phyloP scores from a whole-genome alignment of 257 asterid genomes.

The Ocimum tenuiflorum region DNA sequence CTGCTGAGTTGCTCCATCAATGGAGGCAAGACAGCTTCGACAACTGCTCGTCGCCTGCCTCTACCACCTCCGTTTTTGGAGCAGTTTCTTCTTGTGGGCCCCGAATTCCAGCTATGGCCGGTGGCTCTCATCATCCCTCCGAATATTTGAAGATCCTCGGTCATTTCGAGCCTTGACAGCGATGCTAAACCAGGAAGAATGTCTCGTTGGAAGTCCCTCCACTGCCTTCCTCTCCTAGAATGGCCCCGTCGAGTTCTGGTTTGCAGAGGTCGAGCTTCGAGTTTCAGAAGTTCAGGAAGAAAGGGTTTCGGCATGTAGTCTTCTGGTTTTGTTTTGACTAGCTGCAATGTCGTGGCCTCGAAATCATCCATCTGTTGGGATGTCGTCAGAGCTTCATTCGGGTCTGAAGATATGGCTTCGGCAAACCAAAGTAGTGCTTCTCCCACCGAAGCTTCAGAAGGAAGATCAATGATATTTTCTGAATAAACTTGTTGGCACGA shows the following conservation, averaged over 20 bases:
- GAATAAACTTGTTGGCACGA: too few relatives aligned
- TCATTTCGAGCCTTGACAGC: conserved; percentile 71
- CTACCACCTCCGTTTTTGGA: conserved; percentile 43
- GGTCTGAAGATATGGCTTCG: conserved; percentile 21
- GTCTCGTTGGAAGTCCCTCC: conserved; percentile 86
- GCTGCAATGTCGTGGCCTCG: conserved; percentile 61
- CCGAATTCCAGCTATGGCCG: conserved; percentile 55
- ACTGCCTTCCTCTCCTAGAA: too few relatives aligned
- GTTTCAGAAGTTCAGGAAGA: conserved; percentile 33
- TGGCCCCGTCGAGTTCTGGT: conserved; percentile 66
- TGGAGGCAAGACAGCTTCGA: conserved; percentile 32
- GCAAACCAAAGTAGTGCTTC: conserved; percentile 32
- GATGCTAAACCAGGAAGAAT: conserved; percentile 76
- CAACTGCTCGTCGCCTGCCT: conserved; percentile 51
- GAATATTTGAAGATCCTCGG: conserved; percentile 83
- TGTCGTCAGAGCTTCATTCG: conserved; percentile 16
- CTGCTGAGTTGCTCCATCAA: conserved; percentile 35
- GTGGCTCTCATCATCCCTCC: conserved; percentile 80
- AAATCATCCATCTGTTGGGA: conserved; percentile 49
- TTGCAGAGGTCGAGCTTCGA: conserved; percentile 29
- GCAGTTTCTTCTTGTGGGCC: conserved; percentile 54
- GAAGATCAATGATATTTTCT: too few relatives aligned
- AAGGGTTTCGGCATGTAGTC: conserved; percentile 61
- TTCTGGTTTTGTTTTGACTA: conserved; percentile 55
- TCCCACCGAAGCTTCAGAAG: conserved; percentile 21